Conservation (phyloP, 179 eudicot genomes). For the Vitellaria paradoxa region DNA sequence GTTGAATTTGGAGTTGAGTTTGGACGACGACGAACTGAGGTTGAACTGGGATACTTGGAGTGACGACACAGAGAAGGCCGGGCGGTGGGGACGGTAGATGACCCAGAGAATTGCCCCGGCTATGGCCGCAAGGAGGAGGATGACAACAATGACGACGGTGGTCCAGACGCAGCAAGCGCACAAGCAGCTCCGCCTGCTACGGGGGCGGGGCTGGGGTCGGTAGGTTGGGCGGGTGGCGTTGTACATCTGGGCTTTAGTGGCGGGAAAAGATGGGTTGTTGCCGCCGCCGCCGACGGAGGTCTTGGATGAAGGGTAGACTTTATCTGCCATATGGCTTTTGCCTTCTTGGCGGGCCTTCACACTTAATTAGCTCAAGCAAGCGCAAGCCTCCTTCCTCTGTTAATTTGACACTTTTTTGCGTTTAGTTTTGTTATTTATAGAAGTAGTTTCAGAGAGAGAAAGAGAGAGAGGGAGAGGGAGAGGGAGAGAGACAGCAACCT, state of each 20-base stretch:
- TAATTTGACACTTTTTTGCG: background rate
- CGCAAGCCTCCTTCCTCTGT: no score
- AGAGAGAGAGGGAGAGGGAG: no score
- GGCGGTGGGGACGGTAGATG: conserved; percentile 41
- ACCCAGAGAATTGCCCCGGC: conserved; percentile 32
- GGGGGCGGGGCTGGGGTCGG: conserved; percentile 32
- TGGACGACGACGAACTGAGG: conserved; percentile 14
- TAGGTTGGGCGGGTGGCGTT: conserved; percentile 31
- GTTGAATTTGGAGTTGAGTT: conserved; percentile 32
- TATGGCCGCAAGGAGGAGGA: conserved; percentile 35
- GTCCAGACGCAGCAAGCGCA: conserved; percentile 35
- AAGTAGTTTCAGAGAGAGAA: background rate
- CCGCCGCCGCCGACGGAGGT: conserved; percentile 23
- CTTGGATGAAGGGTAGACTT: conserved; percentile 33
- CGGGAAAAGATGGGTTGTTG: conserved; percentile 26
- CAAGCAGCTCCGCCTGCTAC: conserved; percentile 32
- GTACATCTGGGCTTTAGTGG: conserved; percentile 35
- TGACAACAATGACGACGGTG: conserved; percentile 21
- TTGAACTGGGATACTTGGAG: conserved; percentile 28
- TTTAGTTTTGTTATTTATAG: conserved; percentile 2
- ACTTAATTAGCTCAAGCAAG: background rate
- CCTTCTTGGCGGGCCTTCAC: background rate
- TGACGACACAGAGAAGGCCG: conserved; percentile 33
- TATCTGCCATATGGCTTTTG: conserved; percentile 31
- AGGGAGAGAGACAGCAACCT: background rate